Base-by-base conservation (phyloP, 163 green algal genomes). In the Chloromonas sp. region DNA sequence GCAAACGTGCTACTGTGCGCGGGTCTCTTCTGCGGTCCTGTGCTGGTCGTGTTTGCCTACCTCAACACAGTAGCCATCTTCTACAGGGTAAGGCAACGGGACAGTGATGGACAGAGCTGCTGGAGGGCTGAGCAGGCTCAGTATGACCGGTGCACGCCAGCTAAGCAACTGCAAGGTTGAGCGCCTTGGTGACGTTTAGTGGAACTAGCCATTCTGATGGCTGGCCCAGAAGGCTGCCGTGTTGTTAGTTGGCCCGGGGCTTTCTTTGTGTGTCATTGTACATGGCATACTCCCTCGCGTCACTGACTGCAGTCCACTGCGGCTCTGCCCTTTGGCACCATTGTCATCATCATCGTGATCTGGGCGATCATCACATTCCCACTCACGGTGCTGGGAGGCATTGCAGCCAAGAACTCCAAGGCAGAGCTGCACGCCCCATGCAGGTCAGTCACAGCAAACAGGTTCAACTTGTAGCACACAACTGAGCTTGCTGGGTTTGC, bases 301-400 rank as follows among this genome's bases (percentile, higher is more conserved):
- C 36, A 36, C 36, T 36, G 36, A 36, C 36, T 36, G 81, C 81
- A 84, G 81, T 94, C 92, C 79, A 95, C 93, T 1, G 92, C 91
- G 0, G 94, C 94, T 1, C 91, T 98, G 86, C 94, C 94, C 3
- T 97, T 98, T 81, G 94, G 95, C 86, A 98, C 95, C 61, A 98
- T 98, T 78, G 91, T 94, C 76, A 95, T 97, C 87, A 98, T 98
- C 82, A 88, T 95, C 14, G 62, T 97, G 60, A 91, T 99, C n/a
- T 99, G 97, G 97, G 93, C 91, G 1, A 86, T 99, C 0, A 94
- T 99, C 84, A 99, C 97, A 1, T 94, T 99, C 89, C 96, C 97
- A 2, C 92, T 99, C 11, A 98, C 95, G 14, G 92, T 98, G 3
- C 70, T 97, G 36, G 97, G 97, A 58, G 97, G 96, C 83, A 98